Base-by-base conservation (phyloP, 1,139 yeast genomes). In the Yamadazyma epiphylla region DNA sequence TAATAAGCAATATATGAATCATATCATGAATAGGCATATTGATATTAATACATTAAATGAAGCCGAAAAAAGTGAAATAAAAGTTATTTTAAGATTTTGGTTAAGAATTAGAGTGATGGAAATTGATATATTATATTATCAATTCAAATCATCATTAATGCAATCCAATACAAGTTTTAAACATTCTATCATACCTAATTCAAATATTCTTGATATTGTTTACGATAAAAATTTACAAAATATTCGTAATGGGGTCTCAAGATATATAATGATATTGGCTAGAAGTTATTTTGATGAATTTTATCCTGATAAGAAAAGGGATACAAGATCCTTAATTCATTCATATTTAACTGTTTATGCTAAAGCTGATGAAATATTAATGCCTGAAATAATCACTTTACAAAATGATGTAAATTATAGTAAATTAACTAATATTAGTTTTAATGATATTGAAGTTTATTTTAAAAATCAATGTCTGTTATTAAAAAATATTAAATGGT, bases 51-150 rank as follows among this genome's bases (percentile, higher is more conserved):
- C 6, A 15, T n/a, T 20, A 13, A 22, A 32, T 11, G 23, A 34
- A 19, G 16, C 19, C 3, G 32, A 36, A 15, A 22, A 15, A 30
- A 34, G 35, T 7, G 60, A 49, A 29, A 49, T 52, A 29, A 44
- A 38, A 19, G 16, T 49, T 10, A 32, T 58, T 4, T 48, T 55
- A 4, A 45, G 46, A 21, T 53, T 46, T 31, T 60, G 66, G 66
- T 43, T 55, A 10, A 55, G 58, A 33, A 33, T 60, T 10, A 42
- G 65, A 25, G 32, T 58, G 16, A 41, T 54, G 12, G 66, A 59
- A 35, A 35, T 59, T 13, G 63, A 55, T 19, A 46, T 44, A 15
- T 45, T 58, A 8, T 58, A 55, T 36, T 58, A 60, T 41, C 66
- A 57, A 36, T 50, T 45, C 28, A 55, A 55, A 33, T 63, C 64